phyloP scores from a whole-genome alignment of 2,329 filamentous ascomycete genomes.

The Colletotrichum sp. region DNA sequence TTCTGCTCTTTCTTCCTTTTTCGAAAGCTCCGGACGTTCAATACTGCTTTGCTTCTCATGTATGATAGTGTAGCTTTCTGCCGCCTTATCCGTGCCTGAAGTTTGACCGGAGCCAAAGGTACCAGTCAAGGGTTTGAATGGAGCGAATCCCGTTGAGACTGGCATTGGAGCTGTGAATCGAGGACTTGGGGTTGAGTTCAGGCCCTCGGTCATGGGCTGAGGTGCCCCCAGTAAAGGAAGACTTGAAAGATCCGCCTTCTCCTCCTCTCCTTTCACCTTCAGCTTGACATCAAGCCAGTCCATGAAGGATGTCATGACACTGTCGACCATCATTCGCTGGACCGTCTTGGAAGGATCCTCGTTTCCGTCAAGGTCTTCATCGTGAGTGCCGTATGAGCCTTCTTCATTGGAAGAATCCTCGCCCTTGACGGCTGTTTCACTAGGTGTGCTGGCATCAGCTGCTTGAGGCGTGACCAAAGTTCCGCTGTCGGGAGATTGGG shows the following conservation, averaged over 20 bases:
- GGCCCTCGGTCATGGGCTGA: background rate
- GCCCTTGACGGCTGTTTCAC: background rate
- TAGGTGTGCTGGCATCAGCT: background rate
- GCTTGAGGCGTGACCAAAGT: background rate
- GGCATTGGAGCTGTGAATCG: background rate
- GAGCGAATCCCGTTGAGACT: background rate
- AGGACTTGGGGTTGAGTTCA: background rate
- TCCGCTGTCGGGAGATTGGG: rapidly evolving
- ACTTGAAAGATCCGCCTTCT: background rate
- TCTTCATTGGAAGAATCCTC: background rate
- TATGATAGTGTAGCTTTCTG: background rate
- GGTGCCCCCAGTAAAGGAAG: background rate
- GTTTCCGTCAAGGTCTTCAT: background rate
- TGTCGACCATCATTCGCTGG: constrained; percentile 8
- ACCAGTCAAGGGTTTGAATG: background rate
- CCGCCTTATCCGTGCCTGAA: background rate
- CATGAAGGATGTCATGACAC: constrained; percentile 8
- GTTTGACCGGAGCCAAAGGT: background rate
- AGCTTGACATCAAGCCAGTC: constrained; percentile 9
- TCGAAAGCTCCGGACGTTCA: background rate
- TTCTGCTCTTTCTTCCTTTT: background rate
- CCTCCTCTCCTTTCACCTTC: background rate
- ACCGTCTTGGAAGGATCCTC: background rate
- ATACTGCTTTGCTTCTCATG: background rate
- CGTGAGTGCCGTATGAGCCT: background rate